Evolutionary conservation across 2,329 filamentous ascomycete species (phyloP).

Genomic region (Apiospora saccharicola): DNA sequence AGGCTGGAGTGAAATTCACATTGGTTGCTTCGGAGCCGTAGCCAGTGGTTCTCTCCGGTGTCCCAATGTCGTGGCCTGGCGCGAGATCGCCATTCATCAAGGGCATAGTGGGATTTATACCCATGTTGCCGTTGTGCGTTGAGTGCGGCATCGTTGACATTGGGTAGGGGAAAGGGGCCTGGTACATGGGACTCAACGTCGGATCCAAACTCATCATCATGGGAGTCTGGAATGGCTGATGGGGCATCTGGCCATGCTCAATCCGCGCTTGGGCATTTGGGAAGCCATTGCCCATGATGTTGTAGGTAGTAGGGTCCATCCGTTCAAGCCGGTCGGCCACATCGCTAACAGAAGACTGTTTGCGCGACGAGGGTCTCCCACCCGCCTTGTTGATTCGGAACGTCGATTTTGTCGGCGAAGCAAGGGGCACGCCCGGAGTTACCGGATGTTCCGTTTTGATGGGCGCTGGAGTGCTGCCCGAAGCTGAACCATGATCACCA

Average conservation of each 20-base stretch:
- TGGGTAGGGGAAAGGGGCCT: neutral
- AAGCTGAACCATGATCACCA: conserved; percentile 56
- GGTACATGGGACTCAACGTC: neutral
- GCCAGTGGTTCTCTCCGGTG: neutral
- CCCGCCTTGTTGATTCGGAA: neutral
- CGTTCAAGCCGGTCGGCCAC: neutral
- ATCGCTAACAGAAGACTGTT: neutral
- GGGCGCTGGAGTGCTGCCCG: conserved; percentile 57
- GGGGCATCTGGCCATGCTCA: neutral
- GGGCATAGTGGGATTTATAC: neutral
- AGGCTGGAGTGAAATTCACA: neutral
- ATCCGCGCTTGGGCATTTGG: neutral
- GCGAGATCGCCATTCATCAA: neutral
- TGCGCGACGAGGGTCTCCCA: conserved; percentile 10
- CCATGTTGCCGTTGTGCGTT: neutral
- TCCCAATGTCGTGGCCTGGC: neutral
- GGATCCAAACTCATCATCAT: neutral
- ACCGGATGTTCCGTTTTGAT: conserved; percentile 16
- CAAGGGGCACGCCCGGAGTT: neutral
- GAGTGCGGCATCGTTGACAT: neutral
- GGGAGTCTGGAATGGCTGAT: neutral
- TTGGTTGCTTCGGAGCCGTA: neutral
- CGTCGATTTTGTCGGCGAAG: neutral
- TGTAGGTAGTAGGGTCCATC: neutral
- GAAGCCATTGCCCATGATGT: neutral